Percentiles rank a stretch among this genome's conserved stretches.
Evolutionary conservation across 345 rosid genomes (phyloP).

Genomic region (Turritis glabra): DNA sequence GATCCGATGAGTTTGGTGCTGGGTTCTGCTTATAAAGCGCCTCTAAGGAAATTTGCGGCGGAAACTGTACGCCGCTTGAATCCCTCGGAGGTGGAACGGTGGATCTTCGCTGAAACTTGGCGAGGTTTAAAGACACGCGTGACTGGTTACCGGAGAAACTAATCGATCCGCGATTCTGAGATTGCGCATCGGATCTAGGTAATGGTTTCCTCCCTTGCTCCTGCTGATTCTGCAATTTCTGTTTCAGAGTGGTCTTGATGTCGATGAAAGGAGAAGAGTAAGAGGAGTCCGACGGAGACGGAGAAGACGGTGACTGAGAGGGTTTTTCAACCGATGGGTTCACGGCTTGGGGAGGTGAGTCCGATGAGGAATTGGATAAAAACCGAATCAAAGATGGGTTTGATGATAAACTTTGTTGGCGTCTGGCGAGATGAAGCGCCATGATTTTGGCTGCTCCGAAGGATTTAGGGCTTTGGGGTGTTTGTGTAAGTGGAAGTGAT

Average conservation of each 20-base stretch:
- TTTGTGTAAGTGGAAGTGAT: neutral
- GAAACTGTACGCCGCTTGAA: constrained; percentile 16
- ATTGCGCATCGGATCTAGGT: constrained; percentile 18
- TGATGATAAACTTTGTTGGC: constrained; percentile 40
- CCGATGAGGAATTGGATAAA: constrained; percentile 51
- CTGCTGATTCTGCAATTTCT: constrained; percentile 2
- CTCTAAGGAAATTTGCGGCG: constrained; percentile 37
- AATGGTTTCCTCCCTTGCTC: constrained; percentile 15
- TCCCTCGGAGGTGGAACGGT: constrained; percentile 35
- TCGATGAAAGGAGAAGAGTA: constrained; percentile 43
- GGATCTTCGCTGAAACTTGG: constrained; percentile 54
- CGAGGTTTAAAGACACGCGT: constrained; percentile 44
- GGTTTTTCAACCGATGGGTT: constrained; percentile 21
- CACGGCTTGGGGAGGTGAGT: constrained; percentile 19
- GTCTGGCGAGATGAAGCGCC: constrained; percentile 53
- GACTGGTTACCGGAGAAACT: constrained; percentile 12
- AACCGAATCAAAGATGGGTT: constrained; percentile 46
- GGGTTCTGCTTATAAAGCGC: constrained; percentile 43
- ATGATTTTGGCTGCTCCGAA: constrained; percentile 33
- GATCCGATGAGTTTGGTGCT: constrained; percentile 23
- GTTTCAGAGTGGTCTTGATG: constrained; percentile 55
- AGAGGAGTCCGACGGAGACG: constrained; percentile 31
- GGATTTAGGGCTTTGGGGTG: constrained; percentile 31
- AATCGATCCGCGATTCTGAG: constrained; percentile 13
- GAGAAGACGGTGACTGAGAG: constrained; percentile 20